Evolutionary conservation across 148 eudicot species (phyloP), one percentile per base, ranked within the genome.

Genomic region (Diospyros kaki): DNA sequence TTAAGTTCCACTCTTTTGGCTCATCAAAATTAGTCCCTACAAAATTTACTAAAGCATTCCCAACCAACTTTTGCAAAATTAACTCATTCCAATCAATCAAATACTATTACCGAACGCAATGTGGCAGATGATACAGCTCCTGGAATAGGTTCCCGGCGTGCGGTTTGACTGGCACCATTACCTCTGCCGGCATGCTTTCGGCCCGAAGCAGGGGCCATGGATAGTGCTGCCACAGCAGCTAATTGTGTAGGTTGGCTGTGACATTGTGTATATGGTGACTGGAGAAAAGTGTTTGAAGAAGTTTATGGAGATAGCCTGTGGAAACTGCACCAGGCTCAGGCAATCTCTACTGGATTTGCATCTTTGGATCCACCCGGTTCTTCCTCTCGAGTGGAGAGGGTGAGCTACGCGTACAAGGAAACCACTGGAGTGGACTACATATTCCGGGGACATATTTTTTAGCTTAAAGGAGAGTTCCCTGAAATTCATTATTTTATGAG

Each of bases 121-220:
- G 98, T 89, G 98, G 97, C 95, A 92, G 75, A 81, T 94, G 87
- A 90, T 86, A 66, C 96, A 94, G 65, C 91, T 94, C 71, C 98
- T 92, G 38, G 98, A 94, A 69, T 86, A 88, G n/a, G 84, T 90
- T 1, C 98, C 98, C 0, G 98, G 98, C 9, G 81, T 78, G 6
- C 93, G 97, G 0, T 94, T 92, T 42, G 95, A 94, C 73, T 86
- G 92, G 4, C 92, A 92, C 82, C 67, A 64, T 2, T 93, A 92
- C 69, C 88, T 94, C 0, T 93, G 96, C 0, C 73, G 69, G 43
- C 83, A 94, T 39, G 98, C 94, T 0, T 94, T 92, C 38, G 98
- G 98, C 12, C 93, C 93, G n/a, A 90, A 75, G 52, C 86, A 88
- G 2, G 97, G 98, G 64, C 80, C 90, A 6, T 94, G 96, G 98